These are phyloP conservation scores for Rosa persica DNA, from an alignment of 306 rosid genomes.

Conservation along the genomic window DNA sequence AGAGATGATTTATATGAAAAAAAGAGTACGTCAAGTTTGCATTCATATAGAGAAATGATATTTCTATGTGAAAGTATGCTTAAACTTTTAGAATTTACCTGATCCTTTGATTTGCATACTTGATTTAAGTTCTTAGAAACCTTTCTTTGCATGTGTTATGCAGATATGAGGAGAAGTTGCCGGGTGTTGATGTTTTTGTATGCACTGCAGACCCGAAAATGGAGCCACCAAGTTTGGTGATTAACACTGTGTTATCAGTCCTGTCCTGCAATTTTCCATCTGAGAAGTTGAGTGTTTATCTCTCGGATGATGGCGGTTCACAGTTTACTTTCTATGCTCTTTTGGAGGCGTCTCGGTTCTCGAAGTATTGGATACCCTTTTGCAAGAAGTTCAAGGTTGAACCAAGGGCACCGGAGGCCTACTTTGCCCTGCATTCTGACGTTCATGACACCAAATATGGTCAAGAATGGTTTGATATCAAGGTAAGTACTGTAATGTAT, in stretches of 20 bases:
- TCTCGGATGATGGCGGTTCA: constrained; percentile 75
- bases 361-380: constrained; percentile 67
- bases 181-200: constrained; percentile 57
- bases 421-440: constrained; percentile 37
- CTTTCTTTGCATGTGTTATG: neutral
- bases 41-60: neutral
- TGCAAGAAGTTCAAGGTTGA: constrained; percentile 53
- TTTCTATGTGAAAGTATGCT: neutral
- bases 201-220: constrained; percentile 70
- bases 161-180: constrained; percentile 52
- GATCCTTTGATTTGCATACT: neutral
- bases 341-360: constrained; percentile 49
- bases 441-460: neutral
- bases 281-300: constrained; percentile 53
- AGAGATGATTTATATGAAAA: neutral
- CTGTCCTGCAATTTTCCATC: constrained; percentile 60
- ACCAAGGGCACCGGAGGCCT: constrained; percentile 56
- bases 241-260: constrained; percentile 57
- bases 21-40: neutral
- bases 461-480: constrained; percentile 26
- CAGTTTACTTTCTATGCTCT: constrained; percentile 67
- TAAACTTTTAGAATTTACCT: neutral
- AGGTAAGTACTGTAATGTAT: neutral
- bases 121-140: neutral
- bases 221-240: constrained; percentile 71